Conservation (phyloP, 1,139 yeast species). For the Saccharomyces hybrid region DNA sequence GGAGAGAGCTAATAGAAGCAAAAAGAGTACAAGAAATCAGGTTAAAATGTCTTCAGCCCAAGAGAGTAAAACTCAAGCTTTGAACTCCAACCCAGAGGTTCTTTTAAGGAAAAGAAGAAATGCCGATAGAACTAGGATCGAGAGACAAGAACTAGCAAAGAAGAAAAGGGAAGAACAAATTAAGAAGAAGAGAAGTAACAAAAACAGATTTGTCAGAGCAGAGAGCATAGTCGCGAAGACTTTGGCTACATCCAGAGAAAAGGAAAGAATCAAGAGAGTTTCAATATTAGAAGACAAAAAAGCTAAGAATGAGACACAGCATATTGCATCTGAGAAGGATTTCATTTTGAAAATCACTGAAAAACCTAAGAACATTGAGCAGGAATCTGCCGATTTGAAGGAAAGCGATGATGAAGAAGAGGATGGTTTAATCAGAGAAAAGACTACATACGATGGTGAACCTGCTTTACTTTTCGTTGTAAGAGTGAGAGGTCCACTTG, state of each 20-base stretch:
- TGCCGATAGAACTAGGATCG: constrained; percentile 61
- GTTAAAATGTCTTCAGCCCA: constrained; percentile 9
- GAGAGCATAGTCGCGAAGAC: constrained; percentile 63
- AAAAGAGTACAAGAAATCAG: neutral
- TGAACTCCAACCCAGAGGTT: constrained; percentile 68
- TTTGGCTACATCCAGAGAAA: constrained; percentile 57
- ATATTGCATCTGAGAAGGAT: constrained; percentile 25
- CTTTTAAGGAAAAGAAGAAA: constrained; percentile 71
- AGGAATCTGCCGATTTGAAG: constrained; percentile 10
- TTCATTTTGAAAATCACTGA: constrained; percentile 28
- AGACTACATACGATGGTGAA: constrained; percentile 33
- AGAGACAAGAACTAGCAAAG: constrained; percentile 45
- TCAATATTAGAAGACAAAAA: constrained; percentile 40
- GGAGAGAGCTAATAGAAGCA: neutral
- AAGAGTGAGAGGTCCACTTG: constrained; percentile 55
- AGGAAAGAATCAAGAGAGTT: constrained; percentile 57
- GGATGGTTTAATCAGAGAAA: constrained; percentile 32
- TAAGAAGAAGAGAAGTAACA: constrained; percentile 38
- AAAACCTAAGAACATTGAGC: constrained; percentile 11
- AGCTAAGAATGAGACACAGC: constrained; percentile 20
- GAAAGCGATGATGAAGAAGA: constrained; percentile 28
- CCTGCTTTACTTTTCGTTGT: constrained; percentile 56
- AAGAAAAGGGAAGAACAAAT: constrained; percentile 39
- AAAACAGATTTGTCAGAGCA: constrained; percentile 57
- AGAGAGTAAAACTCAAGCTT: constrained; percentile 6